Conservation (phyloP, 345 rosid genomes). For the Lepidium africanum region DNA sequence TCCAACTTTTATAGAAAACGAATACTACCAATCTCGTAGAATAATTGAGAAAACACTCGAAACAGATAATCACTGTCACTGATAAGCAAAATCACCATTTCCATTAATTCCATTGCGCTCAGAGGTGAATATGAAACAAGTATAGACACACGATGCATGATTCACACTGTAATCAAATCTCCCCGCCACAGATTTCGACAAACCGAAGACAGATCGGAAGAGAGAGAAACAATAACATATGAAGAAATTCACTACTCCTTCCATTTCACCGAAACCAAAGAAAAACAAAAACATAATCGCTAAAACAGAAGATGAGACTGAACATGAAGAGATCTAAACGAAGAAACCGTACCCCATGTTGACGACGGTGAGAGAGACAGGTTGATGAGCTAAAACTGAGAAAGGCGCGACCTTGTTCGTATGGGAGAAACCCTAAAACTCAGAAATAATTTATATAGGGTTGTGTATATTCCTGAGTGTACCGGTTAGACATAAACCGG, state of each 20-base stretch:
- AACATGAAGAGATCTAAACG: not conserved
- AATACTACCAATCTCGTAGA: not conserved
- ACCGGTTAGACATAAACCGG: not conserved
- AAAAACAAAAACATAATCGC: not conserved
- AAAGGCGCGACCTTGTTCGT: not conserved
- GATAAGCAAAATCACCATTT: not conserved
- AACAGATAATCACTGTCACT: not conserved
- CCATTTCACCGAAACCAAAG: not conserved
- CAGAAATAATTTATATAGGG: not conserved
- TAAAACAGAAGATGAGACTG: not conserved
- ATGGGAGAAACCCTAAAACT: slow-evolving; percentile 11
- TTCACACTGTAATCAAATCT: not conserved
- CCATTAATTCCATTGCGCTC: not conserved
- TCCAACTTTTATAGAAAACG: not conserved
- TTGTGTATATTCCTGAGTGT: not conserved
- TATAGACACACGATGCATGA: not conserved
- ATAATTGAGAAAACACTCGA: not conserved
- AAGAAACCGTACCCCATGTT: slow-evolving; percentile 24
- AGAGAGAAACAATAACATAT: not conserved
- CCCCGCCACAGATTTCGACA: not conserved
- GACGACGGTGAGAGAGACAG: slow-evolving; percentile 18
- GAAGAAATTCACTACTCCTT: not conserved
- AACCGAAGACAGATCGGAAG: not conserved
- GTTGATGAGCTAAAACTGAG: not conserved
- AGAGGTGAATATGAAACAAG: not conserved